Conservation (phyloP, 805 yeast genomes). For the Hanseniaspora singularis region DNA sequence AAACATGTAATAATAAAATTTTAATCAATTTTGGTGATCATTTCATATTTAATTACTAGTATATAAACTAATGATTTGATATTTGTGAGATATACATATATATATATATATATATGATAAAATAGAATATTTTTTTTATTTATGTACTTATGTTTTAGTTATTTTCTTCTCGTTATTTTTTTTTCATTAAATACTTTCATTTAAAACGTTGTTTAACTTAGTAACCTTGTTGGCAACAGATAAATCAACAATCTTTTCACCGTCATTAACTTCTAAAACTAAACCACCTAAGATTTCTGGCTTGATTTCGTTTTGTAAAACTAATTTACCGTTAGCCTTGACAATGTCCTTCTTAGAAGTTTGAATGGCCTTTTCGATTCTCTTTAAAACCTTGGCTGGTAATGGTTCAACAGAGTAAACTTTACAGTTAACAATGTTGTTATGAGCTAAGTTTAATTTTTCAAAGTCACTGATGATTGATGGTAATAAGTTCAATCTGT, state of each 20-base stretch:
- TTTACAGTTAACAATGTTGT: slow-evolving; percentile 85
- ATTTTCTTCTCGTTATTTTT: neutral
- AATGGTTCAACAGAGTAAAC: slow-evolving; percentile 79
- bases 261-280: slow-evolving; percentile 66
- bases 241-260: slow-evolving; percentile 92
- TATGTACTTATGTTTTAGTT: neutral
- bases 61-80: too few relatives aligned
- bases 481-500: slow-evolving; percentile 66
- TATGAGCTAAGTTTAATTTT: slow-evolving; percentile 72
- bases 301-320: slow-evolving; percentile 69
- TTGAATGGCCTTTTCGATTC: slow-evolving; percentile 66
- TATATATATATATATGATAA: too few relatives aligned
- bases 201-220: slow-evolving; percentile 77
- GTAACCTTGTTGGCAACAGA: slow-evolving; percentile 73
- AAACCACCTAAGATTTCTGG: slow-evolving; percentile 93
- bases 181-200: slow-evolving; percentile 54
- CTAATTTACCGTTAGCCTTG: slow-evolving; percentile 75
- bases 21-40: too few relatives aligned
- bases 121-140: too few relatives aligned
- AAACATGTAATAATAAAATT: too few relatives aligned
- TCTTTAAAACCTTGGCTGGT: slow-evolving; percentile 66
- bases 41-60: too few relatives aligned
- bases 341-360: slow-evolving; percentile 54
- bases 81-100: too few relatives aligned
- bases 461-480: slow-evolving; percentile 59